phyloP scores from a whole-genome alignment of 2,329 filamentous ascomycete genomes.

The Xylariaceae sp. region DNA sequence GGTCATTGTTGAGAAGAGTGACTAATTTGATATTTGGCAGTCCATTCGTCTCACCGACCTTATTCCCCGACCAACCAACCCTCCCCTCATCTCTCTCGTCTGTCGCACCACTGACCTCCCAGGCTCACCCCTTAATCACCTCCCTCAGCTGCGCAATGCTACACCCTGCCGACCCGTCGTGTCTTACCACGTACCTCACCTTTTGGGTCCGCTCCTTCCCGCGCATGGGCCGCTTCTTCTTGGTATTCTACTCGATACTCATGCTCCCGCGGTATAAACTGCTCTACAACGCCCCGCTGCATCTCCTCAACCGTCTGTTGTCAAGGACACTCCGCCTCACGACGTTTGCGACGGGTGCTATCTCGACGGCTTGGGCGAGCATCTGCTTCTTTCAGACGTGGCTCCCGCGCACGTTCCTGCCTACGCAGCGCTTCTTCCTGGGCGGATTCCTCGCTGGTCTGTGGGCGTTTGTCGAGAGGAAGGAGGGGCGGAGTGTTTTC shows the following conservation, averaged over 20 bases:
- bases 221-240: conserved; percentile 70
- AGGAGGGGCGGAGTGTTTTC: conserved; percentile 64
- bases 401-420: conserved; percentile 68
- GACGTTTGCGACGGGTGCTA: conserved; percentile 74
- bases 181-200: conserved; percentile 78
- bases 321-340: conserved; percentile 69
- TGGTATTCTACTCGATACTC: conserved; percentile 68
- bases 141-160: conserved; percentile 85
- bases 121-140: conserved; percentile 81
- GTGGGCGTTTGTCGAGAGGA: conserved; percentile 75
- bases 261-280: conserved; percentile 64
- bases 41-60: conserved; percentile 76
- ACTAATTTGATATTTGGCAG: no score
- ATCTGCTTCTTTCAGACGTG: conserved; percentile 84
- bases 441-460: conserved; percentile 81
- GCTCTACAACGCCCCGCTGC: conserved; percentile 66
- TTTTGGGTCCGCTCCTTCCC: conserved; percentile 86
- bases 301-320: conserved; percentile 62
- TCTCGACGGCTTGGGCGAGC: conserved; percentile 82
- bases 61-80: conserved; percentile 70
- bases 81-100: conserved; percentile 62
- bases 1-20: conserved; percentile 15
- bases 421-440: conserved; percentile 84
- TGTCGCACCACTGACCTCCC: conserved; percentile 73
- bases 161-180: conserved; percentile 84